Percentiles rank a stretch among this genome's conserved stretches.
These are phyloP conservation scores for Mucor saturninus DNA, from an alignment of 371 early-diverging fungal species.

Conservation along the genomic window DNA sequence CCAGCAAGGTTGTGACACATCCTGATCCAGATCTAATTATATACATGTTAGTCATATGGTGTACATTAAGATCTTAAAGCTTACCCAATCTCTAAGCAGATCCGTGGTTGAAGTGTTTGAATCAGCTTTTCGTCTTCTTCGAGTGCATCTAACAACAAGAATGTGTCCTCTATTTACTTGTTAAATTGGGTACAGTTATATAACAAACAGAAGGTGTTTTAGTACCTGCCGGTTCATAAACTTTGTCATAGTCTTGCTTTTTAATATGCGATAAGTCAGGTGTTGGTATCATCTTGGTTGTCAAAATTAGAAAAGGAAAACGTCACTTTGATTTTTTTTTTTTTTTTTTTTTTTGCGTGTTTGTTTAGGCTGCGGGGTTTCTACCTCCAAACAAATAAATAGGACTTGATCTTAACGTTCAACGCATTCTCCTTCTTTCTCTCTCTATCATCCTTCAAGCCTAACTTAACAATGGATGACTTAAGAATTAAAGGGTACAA, in stretches of 20 bases:
- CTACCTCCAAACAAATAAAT: constrained; percentile 11
- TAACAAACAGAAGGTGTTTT: neutral
- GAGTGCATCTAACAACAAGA: constrained; percentile 89
- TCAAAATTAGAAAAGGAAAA: constrained; percentile 2
- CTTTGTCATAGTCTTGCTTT: constrained; percentile 63
- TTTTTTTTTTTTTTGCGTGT: neutral
- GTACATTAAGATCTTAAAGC: neutral
- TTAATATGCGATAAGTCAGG: constrained; percentile 79
- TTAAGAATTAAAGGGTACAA: constrained; percentile 47
- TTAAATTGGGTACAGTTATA: too few relatives aligned
- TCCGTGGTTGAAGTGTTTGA: constrained; percentile 57
- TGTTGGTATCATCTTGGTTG: constrained; percentile 66
- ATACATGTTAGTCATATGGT: neutral
- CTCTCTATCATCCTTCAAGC: constrained; percentile 12
- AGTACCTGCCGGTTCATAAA: constrained; percentile 91
- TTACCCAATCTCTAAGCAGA: constrained; percentile 90
- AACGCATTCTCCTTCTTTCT: constrained; percentile 13
- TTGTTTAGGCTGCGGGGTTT: neutral
- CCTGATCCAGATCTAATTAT: constrained; percentile 84
- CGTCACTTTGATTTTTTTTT: constrained; percentile 1
- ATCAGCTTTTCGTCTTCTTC: constrained; percentile 72
- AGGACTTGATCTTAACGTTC: neutral
- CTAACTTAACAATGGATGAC: constrained; percentile 29
- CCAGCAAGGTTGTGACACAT: constrained; percentile 80
- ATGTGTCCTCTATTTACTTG: constrained; percentile 80